These are phyloP conservation scores for Mycena pura DNA, from an alignment of 768 basidiomycete genomes.

Conservation along the genomic window DNA sequence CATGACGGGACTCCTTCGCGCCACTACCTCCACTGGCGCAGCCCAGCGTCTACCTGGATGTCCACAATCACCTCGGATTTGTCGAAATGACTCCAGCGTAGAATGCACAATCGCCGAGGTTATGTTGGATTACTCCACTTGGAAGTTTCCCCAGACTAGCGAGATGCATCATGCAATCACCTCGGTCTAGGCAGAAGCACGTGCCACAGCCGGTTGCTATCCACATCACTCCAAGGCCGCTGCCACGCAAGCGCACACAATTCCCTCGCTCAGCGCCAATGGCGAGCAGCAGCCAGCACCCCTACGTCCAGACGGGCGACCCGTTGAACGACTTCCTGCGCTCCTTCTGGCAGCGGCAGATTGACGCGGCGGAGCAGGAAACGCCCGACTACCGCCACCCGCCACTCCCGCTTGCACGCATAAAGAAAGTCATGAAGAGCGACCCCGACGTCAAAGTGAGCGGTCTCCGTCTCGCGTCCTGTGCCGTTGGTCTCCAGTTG, in stretches of 20 bases:
- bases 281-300: conserved; percentile 51
- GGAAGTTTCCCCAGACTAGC: no score
- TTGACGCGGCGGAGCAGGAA: conserved; percentile 86
- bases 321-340: conserved; percentile 86
- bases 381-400: conserved; percentile 89
- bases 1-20: conserved; percentile 6
- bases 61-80: no score
- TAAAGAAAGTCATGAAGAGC: conserved; percentile 99
- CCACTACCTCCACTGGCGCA: neutral
- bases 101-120: no score
- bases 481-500: conserved; percentile 3
- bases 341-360: conserved; percentile 90
- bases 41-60: no score
- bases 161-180: no score
- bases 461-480: conserved; percentile 6
- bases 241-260: conserved; percentile 1
- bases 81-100: no score
- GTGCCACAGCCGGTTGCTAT: neutral
- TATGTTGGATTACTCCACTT: no score
- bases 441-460: conserved; percentile 95
- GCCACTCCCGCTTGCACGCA: conserved; percentile 89
- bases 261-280: conserved; percentile 19
- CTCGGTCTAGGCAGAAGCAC: conserved; percentile 2
- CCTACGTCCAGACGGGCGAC: conserved; percentile 84
- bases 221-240: neutral